These are phyloP conservation scores for Phytophthora ohioensis DNA, from an alignment of 352 stramenopile species.

Conservation along the genomic window DNA sequence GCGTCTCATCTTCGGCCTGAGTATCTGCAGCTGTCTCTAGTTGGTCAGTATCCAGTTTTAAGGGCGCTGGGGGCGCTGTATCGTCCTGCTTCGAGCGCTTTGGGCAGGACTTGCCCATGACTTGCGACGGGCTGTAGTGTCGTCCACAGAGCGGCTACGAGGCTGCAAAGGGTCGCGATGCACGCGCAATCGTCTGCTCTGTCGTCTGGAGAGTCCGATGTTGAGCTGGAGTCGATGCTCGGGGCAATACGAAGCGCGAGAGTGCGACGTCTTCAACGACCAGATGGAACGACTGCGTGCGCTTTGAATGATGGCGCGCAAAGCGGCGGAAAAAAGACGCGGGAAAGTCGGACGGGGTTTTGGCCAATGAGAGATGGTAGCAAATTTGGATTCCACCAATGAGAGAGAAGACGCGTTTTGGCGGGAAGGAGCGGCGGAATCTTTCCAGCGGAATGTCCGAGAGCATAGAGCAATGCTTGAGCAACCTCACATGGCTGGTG, in stretches of 20 bases:
- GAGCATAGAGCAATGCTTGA: no score
- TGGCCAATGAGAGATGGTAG: constrained; percentile 7
- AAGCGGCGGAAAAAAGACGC: constrained; percentile 18
- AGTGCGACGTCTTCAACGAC: constrained; percentile 1
- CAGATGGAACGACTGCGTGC: not conserved
- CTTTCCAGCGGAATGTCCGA: not conserved
- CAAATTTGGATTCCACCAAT: constrained; percentile 15
- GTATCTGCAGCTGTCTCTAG: not conserved
- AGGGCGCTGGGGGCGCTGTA: not conserved
- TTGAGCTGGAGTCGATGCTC: not conserved
- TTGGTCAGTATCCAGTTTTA: not conserved
- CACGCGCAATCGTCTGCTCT: constrained; percentile 5
- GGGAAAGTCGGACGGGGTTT: constrained; percentile 23
- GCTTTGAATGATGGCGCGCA: constrained; percentile 35
- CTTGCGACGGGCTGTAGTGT: not conserved
- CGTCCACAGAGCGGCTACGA: constrained; percentile 13
- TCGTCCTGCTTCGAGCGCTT: constrained; percentile 8
- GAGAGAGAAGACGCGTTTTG: constrained; percentile 13
- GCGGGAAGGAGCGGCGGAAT: constrained; percentile 5
- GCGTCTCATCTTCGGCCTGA: not conserved
- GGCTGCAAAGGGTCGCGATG: not conserved
- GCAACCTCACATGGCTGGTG: no score
- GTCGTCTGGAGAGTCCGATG: not conserved
- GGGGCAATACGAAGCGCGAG: not conserved
- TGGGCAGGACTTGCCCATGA: constrained; percentile 24